Conservation (phyloP, 495 filamentous ascomycete genomes). For the Neurospora hispaniola region DNA sequence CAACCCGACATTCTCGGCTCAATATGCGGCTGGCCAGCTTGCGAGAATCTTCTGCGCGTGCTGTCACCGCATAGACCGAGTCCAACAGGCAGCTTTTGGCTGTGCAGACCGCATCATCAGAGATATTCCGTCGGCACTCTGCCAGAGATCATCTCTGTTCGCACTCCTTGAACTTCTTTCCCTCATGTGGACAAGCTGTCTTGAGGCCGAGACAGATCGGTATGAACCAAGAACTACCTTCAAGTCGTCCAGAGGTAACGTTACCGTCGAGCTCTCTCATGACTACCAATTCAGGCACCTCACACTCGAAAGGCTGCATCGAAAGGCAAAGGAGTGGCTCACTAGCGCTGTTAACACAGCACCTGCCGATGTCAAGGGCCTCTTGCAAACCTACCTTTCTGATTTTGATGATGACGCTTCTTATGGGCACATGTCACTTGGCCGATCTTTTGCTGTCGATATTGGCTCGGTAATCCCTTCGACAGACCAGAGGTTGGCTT, state of each 20-base stretch:
- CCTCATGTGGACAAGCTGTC: constrained; percentile 87
- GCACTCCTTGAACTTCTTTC: constrained; percentile 82
- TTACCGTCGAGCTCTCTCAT: constrained; percentile 84
- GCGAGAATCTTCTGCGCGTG: constrained; percentile 74
- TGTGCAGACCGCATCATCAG: constrained; percentile 78
- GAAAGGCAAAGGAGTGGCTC: constrained; percentile 71
- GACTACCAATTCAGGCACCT: constrained; percentile 67
- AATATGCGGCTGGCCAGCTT: constrained; percentile 79
- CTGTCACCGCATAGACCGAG: constrained; percentile 81
- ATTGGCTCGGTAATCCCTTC: constrained; percentile 80
- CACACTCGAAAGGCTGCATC: constrained; percentile 70
- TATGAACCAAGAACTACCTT: constrained; percentile 79
- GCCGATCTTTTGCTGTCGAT: constrained; percentile 89
- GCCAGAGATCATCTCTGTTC: constrained; percentile 81
- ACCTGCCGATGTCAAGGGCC: constrained; percentile 86
- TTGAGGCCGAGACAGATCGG: constrained; percentile 87
- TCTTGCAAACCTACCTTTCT: constrained; percentile 90
- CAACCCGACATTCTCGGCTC: constrained; percentile 65
- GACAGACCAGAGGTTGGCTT: constrained; percentile 76
- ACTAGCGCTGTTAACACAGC: constrained; percentile 68
- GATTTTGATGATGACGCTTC: constrained; percentile 80
- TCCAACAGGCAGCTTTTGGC: constrained; percentile 70
- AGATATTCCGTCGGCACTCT: constrained; percentile 79
- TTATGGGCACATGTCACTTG: constrained; percentile 82
- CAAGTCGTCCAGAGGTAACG: constrained; percentile 58